Base-by-base conservation (phyloP, 805 yeast species). In the Kazachstania bromeliacearum region DNA sequence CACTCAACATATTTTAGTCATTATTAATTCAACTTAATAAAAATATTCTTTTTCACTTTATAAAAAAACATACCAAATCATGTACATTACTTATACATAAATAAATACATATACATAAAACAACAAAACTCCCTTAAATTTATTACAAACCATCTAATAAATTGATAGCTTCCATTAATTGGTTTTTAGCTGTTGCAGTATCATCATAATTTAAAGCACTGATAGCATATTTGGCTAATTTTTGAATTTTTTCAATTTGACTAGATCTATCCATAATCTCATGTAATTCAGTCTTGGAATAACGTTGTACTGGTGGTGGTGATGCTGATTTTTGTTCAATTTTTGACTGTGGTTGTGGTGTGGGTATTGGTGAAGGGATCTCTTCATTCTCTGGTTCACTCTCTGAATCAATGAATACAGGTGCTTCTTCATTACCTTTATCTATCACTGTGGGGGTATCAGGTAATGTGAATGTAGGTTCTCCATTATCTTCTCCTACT, bases 191-290 rank as follows among this genome's bases (percentile, higher is more conserved):
- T 0, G 89, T 82, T 3, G 55, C 67, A 24, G 73, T 59, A 47
- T 82, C 94, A 42, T 82, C 89, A 53, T 80, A 82, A 51, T 80
- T 80, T 51, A 82, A 64, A 0, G 94, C 92, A 38, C 85, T 77
- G 5, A 80, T 75, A 2, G 87, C 89, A 53, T 77, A 82, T 51
- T 75, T 79, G 22, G 88, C 82, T 41, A 68, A 71, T 46, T 75
- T 79, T 49, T 81, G 89, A 1, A 79, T 74, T 46, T 69, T 64
- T 7, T 73, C 51, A 15, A 80, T 75, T 31, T 67, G 62, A 36
- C 73, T 82, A 16, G 77, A 71, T 12, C 66, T 63, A 39, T 71
- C 68, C 50, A 81, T 55, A 38, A 80, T 71, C 13, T 62, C 50
- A n/a, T 59, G 48, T 12, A 80, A 62, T 31, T 71, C 67, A 8